Base-by-base conservation (phyloP, 495 filamentous ascomycete genomes). In the Pseudotulostoma volvatum region DNA sequence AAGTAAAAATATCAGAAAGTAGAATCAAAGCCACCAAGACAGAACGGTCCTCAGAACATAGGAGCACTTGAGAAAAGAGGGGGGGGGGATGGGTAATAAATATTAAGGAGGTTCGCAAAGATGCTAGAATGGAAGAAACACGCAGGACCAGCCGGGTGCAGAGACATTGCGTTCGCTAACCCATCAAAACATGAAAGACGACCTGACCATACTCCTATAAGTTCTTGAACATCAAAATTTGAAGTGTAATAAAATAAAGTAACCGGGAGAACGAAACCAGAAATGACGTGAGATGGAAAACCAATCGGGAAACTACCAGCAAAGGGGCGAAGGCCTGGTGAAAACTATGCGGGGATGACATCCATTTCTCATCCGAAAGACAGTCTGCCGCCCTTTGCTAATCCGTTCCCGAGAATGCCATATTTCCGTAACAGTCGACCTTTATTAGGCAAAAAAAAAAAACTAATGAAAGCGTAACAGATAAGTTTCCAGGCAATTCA, bases 141-240 rank as follows among this genome's bases (percentile, higher is more conserved):
- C 63, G 57, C 63, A 67, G 63, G 63, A 62, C 63, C 63, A 67
- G 63, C 63, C 63, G 50, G 59, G 61, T 64, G 63, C 61, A 51
- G 57, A 57, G 50, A 51, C 53, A 48, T 58, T 55, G 48, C 50
- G 48, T 44, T 45, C 44, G 44, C 48, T 50, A 55, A 54, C 53
- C 58, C 55, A 54, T 44, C 47, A 58, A 63, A 59, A 63, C 44
- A 51, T 36, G 41, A 46, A 52, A 55, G 21, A 53, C 38, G 47
- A 54, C 57, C 61, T 56, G 54, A 67, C 61, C 60, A 53, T 58
- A 66, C 61, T 65, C 63, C 63, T 47, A 50, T 55, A 48, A 51
- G 52, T 54, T 62, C 55, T 58, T 59, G 19, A 46, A 48, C 14
- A 48, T 47, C 37, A 31, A 50, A 37, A 21, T 38, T 23, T 44